Evolutionary conservation across 768 basidiomycete genomes (phyloP), one percentile per base, ranked within the genome.

Genomic region (Amylocystis lapponica): DNA sequence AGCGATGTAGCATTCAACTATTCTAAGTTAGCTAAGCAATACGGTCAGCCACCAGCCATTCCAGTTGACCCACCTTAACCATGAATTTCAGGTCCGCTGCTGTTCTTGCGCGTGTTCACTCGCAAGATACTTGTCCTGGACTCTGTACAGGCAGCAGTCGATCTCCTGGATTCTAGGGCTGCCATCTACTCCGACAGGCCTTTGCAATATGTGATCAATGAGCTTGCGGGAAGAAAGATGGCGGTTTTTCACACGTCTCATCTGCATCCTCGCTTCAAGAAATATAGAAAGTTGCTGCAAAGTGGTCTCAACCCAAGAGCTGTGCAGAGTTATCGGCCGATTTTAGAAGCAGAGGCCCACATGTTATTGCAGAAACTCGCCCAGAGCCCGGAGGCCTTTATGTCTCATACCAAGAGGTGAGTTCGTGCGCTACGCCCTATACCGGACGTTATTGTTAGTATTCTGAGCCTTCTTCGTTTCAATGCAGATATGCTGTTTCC

Each of bases 131-230:
- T 66, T 16, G 40, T 66, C 16, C 31, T 66, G 8, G 65, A 64
- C 45, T 53, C 57, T 3, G 17, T 54, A 2, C 38, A 61, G n/a
- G 43, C 55, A 2, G 48, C 62, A 5, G 37, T 39, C 6, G 64
- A 64, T 12, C 51, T 66, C 3, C 37, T 67, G 7, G 66, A 61
- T 2, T 54, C 54, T 35, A 41, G 58, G 14, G 48, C 49, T 2
- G 35, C 19, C 12, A 57, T 56, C n/a, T 65, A 66, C 36, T 65
- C 65, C 6, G 49, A 61, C 29, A 47, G 64, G 7, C 62, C 65
- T 2, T 52, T 48, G n/a, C 61, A 67, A 14, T 56, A 58, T 1
- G 62, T 70, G 40, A 58, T 59, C 5, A 62, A 64, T 12, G 64
- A 65, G 23, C 57, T 70, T 54, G 61, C 62, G 54, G 50, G 51